Base-by-base conservation (phyloP, 2,329 filamentous ascomycete genomes). In the Colletotrichum scovillei region DNA sequence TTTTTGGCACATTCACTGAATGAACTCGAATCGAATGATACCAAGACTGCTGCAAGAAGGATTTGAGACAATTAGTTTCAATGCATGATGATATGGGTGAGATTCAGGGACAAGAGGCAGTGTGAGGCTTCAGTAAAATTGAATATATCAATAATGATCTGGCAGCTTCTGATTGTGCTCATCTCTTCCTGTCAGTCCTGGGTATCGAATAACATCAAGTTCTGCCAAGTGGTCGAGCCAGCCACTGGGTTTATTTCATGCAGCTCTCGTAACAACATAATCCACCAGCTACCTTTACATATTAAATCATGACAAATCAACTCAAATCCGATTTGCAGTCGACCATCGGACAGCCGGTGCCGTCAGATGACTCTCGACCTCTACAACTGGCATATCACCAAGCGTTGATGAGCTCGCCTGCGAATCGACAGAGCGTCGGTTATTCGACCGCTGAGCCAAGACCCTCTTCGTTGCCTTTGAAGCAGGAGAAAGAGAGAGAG, bases 351-450 rank as follows among this genome's bases (percentile, higher is more conserved):
- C 24, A 3, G 72, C 67, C 7, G 68, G 72, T 5, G 72, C 62
- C 5, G 68, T 72, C 14, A 72, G 52, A 12, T 74, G 63, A 9
- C 38, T 62, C 38, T 67, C 72, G 14, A 72, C 72, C 26, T 67
- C 22, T 22, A 72, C 68, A 26, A 67, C 72, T 11, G 72, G 72
- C 63, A 67, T 55, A 12, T 28, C 24, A 2, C 72, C 72, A 9
- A 74, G 62, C 4, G 72, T 74, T 1, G 67, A 72, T 4, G 68
- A 74, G 26, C 49, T 72, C 4, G 72, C 68, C 6, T 72, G 67
- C 5, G 68, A 74, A 35, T 72, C 72, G 14, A 74, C 58, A 0
- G 72, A 74, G 24, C 68, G 68, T 5, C 72, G 67, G 28, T 38
- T 38, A 9, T 63, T 56, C 49, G 12, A 57, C 22, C 72, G 62